Evolutionary conservation across 23 red algal species (phyloP).

Genomic region (Gracilaria gracilis): DNA sequence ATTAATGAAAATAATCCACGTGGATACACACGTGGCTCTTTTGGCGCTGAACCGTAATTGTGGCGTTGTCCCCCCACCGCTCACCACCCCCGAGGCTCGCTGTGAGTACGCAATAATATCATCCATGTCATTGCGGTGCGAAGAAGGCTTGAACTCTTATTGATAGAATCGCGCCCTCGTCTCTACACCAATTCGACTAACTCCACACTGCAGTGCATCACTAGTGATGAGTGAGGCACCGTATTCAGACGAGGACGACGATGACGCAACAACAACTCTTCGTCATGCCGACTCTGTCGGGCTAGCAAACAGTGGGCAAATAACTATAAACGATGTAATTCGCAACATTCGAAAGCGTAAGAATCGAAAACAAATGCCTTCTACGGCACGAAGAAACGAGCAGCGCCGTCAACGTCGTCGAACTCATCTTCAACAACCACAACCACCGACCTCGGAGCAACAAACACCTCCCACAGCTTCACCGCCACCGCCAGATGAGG

Average conservation of each 20-base stretch:
- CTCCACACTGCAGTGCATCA: no score
- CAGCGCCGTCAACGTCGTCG: constrained; percentile 55
- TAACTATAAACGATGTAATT: constrained; percentile 61
- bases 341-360: constrained; percentile 43
- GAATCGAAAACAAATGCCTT: constrained; percentile 56
- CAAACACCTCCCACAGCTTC: neutral
- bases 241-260: constrained; percentile 14
- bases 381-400: constrained; percentile 24
- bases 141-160: no score
- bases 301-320: constrained; percentile 16
- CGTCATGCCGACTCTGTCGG: constrained; percentile 7
- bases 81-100: no score
- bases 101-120: no score
- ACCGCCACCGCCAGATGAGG: constrained; percentile 22
- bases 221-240: constrained; percentile 5
- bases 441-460: neutral
- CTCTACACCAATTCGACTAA: no score
- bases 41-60: no score
- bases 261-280: neutral
- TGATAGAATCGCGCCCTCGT: no score
- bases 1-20: neutral
- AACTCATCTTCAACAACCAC: neutral
- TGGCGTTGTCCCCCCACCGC: no score
- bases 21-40: no score
- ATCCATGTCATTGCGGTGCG: no score